Conservation (phyloP, 805 yeast species). For the Diddensiella transvaalensis region DNA sequence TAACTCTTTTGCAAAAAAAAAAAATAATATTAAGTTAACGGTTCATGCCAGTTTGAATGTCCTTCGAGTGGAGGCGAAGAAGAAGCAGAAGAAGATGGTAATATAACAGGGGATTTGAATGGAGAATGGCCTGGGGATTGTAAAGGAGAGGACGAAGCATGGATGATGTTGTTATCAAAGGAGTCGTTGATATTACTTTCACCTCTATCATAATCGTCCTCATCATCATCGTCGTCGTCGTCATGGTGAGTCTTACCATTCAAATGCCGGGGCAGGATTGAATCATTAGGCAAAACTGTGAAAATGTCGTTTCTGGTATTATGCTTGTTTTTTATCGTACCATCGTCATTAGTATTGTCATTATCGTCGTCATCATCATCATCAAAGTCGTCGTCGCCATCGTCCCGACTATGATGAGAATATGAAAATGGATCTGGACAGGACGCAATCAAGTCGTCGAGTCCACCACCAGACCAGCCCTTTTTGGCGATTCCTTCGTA, state of each 20-base stretch:
- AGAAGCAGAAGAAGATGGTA: not conserved
- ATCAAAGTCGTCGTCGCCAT: conserved; percentile 4
- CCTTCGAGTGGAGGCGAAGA: not conserved
- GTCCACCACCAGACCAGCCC: conserved; percentile 85
- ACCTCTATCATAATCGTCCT: not conserved
- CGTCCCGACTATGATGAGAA: conserved; percentile 24
- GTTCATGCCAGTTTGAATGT: conserved; percentile 3
- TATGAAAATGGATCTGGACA: conserved; percentile 62
- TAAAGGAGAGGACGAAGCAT: conserved; percentile 5
- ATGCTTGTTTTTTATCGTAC: not conserved
- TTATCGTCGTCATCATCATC: not conserved
- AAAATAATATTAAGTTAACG: not conserved
- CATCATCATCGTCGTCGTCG: not conserved
- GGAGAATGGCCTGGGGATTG: not conserved
- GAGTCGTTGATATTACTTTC: not conserved
- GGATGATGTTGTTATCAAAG: conserved; percentile 15
- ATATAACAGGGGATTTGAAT: not conserved
- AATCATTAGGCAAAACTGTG: conserved; percentile 28
- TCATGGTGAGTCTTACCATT: not conserved
- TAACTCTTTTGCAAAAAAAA: not conserved
- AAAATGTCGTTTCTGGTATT: not conserved
- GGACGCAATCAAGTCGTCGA: conserved; percentile 60
- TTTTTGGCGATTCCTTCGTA: conserved; percentile 77
- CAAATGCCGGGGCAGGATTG: conserved; percentile 25
- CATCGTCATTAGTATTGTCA: not conserved